These are phyloP conservation scores for Phaeomoniella chlamydospora DNA, from an alignment of 2,329 filamentous ascomycete genomes.

Conservation along the genomic window DNA sequence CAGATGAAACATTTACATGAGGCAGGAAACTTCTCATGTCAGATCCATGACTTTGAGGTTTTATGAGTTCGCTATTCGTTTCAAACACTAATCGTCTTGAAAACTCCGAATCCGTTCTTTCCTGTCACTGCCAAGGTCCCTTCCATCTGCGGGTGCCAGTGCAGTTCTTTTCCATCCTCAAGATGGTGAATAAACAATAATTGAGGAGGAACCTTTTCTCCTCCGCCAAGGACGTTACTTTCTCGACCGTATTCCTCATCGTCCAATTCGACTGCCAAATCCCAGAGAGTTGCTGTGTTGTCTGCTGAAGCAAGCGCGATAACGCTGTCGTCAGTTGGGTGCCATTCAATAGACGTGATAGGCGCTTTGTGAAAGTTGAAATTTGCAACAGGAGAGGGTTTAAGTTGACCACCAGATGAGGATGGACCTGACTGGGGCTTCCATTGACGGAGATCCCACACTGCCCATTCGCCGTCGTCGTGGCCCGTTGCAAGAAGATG, in stretches of 20 bases:
- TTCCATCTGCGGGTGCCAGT: slow-evolving; percentile 95
- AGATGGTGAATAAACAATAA: slow-evolving; percentile 94
- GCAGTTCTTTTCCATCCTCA: slow-evolving; percentile 84
- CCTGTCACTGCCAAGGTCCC: slow-evolving; percentile 83
- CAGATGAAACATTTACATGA: too few relatives aligned
- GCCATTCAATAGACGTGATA: slow-evolving; percentile 93
- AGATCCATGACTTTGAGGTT: too few relatives aligned
- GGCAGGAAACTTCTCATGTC: too few relatives aligned
- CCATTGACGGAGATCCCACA: slow-evolving; percentile 95
- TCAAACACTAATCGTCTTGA: slow-evolving; percentile 71
- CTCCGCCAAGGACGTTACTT: slow-evolving; percentile 11
- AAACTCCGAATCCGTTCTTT: slow-evolving; percentile 66
- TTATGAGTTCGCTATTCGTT: too few relatives aligned
- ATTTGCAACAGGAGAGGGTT: slow-evolving; percentile 71
- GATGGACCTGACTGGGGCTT: slow-evolving; percentile 45
- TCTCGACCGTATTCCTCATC: slow-evolving; percentile 85
- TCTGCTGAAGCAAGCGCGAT: slow-evolving; percentile 84
- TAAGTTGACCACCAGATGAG: slow-evolving; percentile 28
- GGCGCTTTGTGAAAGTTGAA: slow-evolving; percentile 96
- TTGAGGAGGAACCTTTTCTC: slow-evolving; percentile 61
- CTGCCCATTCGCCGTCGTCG: slow-evolving; percentile 85
- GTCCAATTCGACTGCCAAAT: slow-evolving; percentile 89
- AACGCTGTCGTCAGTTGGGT: slow-evolving; percentile 92
- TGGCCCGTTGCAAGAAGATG: slow-evolving; percentile 86
- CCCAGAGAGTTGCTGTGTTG: slow-evolving; percentile 91